Evolutionary conservation across 1,284 basidiomycete species (phyloP).

Genomic region (Phaffia rhodozyma): DNA sequence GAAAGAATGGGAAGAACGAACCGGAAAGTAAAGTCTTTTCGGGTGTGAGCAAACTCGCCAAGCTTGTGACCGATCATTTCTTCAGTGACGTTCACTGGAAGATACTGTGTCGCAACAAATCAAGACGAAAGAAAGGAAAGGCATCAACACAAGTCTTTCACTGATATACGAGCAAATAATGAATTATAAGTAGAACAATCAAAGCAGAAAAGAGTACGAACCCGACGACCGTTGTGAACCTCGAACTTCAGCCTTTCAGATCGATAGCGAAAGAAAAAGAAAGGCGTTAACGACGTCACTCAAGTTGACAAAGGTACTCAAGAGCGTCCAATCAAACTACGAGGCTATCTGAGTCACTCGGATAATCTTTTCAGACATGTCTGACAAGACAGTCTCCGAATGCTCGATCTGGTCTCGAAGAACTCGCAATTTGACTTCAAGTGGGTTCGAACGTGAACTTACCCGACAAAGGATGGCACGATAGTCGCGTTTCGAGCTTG

Average conservation of each 20-base stretch:
- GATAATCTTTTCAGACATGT: neutral
- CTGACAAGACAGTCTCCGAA: neutral
- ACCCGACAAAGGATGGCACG: constrained; percentile 90
- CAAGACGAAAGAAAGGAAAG: neutral
- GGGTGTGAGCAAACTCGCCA: constrained; percentile 85
- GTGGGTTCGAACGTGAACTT: constrained; percentile 23
- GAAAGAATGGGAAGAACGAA: constrained; percentile 21
- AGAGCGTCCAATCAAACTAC: neutral
- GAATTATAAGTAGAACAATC: neutral
- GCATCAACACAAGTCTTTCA: neutral
- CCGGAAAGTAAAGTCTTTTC: constrained; percentile 44
- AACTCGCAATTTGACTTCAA: neutral
- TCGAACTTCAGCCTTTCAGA: constrained; percentile 59
- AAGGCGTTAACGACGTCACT: neutral
- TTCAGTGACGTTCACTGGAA: constrained; percentile 75
- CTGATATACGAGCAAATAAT: neutral
- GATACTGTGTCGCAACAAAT: constrained; percentile 37
- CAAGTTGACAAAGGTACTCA: neutral
- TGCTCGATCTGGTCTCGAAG: neutral
- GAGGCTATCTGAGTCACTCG: neutral
- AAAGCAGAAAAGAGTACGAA: neutral
- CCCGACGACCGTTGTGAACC: constrained; percentile 85
- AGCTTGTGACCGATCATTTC: constrained; percentile 99
- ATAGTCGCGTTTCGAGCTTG: constrained; percentile 84
- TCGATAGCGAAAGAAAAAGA: neutral